phyloP scores from a whole-genome alignment of 1,284 basidiomycete genomes.

The Porodaedalea pini region DNA sequence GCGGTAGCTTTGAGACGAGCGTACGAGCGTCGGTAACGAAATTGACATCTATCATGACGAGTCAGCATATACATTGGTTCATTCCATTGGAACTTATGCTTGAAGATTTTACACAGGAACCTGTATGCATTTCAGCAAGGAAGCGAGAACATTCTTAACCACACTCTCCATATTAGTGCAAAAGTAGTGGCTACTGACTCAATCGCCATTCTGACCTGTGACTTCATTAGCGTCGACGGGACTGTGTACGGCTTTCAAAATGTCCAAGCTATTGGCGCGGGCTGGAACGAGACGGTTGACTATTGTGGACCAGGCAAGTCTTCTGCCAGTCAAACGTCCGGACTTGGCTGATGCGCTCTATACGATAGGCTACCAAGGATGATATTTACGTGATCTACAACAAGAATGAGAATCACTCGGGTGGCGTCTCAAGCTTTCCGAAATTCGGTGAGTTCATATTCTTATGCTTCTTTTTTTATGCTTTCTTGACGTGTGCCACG shows the following conservation, averaged over 20 bases:
- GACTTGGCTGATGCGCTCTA: neutral
- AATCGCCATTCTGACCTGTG: conserved; percentile 43
- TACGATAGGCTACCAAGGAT: conserved; percentile 10
- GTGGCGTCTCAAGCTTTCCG: conserved; percentile 41
- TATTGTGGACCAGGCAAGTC: conserved; percentile 42
- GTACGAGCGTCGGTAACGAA: conserved; percentile 46
- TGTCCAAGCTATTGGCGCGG: conserved; percentile 39
- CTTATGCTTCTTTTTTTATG: neutral
- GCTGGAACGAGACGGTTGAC: conserved; percentile 35
- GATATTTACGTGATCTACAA: conserved; percentile 49
- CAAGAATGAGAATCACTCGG: conserved; percentile 28
- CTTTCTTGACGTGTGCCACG: neutral
- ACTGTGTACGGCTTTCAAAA: conserved; percentile 44
- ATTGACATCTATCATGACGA: conserved; percentile 58
- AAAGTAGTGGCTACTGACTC: conserved; percentile 42
- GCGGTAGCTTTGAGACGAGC: conserved; percentile 42
- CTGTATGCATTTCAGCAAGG: conserved; percentile 50
- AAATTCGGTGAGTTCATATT: conserved; percentile 35
- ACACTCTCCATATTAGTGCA: conserved; percentile 38
- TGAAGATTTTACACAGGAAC: conserved; percentile 37
- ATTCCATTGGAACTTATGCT: neutral
- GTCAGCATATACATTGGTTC: conserved; percentile 53
- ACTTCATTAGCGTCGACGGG: conserved; percentile 34
- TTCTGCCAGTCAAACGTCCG: neutral
- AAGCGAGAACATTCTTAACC: conserved; percentile 44